A percentile compares a stretch with the other conserved stretches of the same genome.
Evolutionary conservation across 805 yeast genomes (phyloP).

Genomic region (Candida tibetensis): DNA sequence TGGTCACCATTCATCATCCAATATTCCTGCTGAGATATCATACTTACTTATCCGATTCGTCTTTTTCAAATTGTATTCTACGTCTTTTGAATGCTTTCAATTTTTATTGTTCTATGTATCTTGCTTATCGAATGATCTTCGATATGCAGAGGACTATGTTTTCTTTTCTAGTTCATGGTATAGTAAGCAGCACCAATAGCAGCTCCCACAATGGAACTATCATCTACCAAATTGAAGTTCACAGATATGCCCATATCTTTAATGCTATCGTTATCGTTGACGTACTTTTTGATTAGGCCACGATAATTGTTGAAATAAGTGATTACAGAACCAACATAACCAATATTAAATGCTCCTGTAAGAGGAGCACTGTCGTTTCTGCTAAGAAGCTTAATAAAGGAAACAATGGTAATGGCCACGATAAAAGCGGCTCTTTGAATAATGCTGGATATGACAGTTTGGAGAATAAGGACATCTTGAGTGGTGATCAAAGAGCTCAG

Average conservation of each 20-base stretch:
- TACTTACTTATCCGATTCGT: too few relatives aligned
- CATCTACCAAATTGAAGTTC: slow-evolving; percentile 37
- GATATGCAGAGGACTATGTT: too few relatives aligned
- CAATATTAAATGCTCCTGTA: slow-evolving; percentile 29
- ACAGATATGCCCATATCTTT: slow-evolving; percentile 29
- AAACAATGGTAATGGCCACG: slow-evolving; percentile 40
- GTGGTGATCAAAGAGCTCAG: slow-evolving; percentile 13
- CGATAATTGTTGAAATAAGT: slow-evolving; percentile 42
- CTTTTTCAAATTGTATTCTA: too few relatives aligned
- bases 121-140: too few relatives aligned
- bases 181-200: slow-evolving; percentile 49
- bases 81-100: too few relatives aligned
- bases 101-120: too few relatives aligned
- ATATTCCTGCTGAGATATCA: too few relatives aligned
- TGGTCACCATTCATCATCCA: too few relatives aligned
- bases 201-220: slow-evolving; percentile 52
- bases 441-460: slow-evolving; percentile 34
- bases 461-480: slow-evolving; percentile 27
- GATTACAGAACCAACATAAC: slow-evolving; percentile 53
- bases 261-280: slow-evolving; percentile 23
- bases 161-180: too few relatives aligned
- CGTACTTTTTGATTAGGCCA: slow-evolving; percentile 19
- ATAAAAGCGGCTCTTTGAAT: slow-evolving; percentile 45
- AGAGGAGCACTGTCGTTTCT: slow-evolving; percentile 18
- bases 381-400: slow-evolving; percentile 30